phyloP scores from a whole-genome alignment of 106 monocot species.

The Cymbidium sinense region DNA sequence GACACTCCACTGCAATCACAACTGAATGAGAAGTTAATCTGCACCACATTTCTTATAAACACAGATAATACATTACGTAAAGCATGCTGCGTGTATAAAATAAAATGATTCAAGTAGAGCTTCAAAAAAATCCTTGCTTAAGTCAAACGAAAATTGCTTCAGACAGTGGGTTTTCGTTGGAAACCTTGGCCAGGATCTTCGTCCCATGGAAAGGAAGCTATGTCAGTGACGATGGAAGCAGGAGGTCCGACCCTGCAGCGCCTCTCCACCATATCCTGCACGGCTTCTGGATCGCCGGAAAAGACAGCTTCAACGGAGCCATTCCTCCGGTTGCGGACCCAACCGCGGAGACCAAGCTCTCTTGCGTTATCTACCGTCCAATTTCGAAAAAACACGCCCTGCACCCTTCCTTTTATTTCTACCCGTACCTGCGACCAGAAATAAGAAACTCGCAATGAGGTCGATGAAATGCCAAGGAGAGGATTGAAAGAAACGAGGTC shows the following conservation, averaged over 20 bases:
- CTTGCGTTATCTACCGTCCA: conserved; percentile 75
- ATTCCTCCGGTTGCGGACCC: conserved; percentile 13
- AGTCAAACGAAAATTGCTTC: not conserved
- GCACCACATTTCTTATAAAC: too few relatives aligned
- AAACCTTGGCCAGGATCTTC: conserved; percentile 38
- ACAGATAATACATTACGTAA: too few relatives aligned
- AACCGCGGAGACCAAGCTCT: conserved; percentile 10
- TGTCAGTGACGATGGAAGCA: conserved; percentile 46
- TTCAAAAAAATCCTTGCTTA: not conserved
- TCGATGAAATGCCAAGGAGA: conserved; percentile 2
- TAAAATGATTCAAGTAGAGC: not conserved
- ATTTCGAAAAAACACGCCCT: conserved; percentile 74
- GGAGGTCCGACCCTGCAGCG: conserved; percentile 71
- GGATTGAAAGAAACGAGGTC: not conserved
- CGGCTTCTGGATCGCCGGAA: conserved; percentile 39
- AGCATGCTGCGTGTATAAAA: too few relatives aligned
- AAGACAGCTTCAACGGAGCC: conserved; percentile 15
- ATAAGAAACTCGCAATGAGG: not conserved
- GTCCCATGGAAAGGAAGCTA: conserved; percentile 34
- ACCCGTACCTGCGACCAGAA: conserved; percentile 32
- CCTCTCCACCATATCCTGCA: conserved; percentile 69
- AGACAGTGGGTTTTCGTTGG: conserved; percentile 40
- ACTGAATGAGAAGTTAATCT: not conserved
- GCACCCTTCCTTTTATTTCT: conserved; percentile 76
- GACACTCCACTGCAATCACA: not conserved